Evolutionary conservation across 305 asterid genomes (phyloP).

Genomic region (Caryopteris hybrid): DNA sequence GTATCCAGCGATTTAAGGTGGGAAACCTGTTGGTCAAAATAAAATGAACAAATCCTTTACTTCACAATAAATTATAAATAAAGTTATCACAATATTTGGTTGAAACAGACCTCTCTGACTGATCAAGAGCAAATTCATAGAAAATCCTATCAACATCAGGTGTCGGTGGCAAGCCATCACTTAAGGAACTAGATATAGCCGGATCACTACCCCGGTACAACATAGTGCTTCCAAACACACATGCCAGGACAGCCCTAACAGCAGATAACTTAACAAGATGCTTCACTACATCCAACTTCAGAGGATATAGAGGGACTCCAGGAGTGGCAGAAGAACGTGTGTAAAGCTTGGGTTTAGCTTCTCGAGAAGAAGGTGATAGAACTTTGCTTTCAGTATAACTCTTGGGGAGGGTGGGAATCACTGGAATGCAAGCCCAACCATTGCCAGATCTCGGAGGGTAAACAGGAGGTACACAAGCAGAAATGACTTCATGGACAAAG

Average conservation of each 20-base stretch:
- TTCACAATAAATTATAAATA: slow-evolving; percentile 18
- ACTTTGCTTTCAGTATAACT: slow-evolving; percentile 59
- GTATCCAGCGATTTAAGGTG: slow-evolving; percentile 97
- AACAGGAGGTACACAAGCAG: slow-evolving; percentile 99
- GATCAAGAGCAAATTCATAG: slow-evolving; percentile 94
- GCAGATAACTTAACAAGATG: slow-evolving; percentile 94
- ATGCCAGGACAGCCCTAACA: slow-evolving; percentile 94
- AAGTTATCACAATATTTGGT: slow-evolving; percentile 17
- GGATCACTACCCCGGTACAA: slow-evolving; percentile 75
- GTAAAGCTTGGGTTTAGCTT: slow-evolving; percentile 82
- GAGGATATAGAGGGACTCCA: slow-evolving; percentile 88
- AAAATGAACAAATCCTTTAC: slow-evolving; percentile 24
- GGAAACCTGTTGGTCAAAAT: slow-evolving; percentile 70
- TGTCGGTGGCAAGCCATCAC: slow-evolving; percentile 49
- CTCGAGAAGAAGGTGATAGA: slow-evolving; percentile 76
- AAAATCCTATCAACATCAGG: slow-evolving; percentile 83
- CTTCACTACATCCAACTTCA: slow-evolving; percentile 83
- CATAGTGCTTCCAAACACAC: slow-evolving; percentile 95
- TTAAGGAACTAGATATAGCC: slow-evolving; percentile 65
- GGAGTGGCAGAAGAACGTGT: slow-evolving; percentile 86
- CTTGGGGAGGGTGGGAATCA: slow-evolving; percentile 70
- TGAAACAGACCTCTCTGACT: slow-evolving; percentile 85
- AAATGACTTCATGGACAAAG: slow-evolving; percentile 94
- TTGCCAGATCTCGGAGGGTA: slow-evolving; percentile 96
- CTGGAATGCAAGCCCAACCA: slow-evolving; percentile 99